Evolutionary conservation across 2,329 filamentous ascomycete species (phyloP).

Genomic region (Canariomyces notabilis): DNA sequence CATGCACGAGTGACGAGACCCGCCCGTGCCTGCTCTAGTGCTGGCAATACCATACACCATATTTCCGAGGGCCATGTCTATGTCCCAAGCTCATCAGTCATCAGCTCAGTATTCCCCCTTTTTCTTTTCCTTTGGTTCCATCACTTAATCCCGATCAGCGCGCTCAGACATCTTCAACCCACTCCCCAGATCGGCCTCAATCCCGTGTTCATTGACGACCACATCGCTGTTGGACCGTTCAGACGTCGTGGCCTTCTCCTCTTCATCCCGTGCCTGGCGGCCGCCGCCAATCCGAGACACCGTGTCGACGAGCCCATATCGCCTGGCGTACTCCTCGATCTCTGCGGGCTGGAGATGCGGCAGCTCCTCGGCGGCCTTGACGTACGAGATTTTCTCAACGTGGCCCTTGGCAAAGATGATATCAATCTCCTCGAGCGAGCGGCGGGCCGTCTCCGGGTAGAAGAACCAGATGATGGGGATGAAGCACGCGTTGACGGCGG

Average conservation of each 20-base stretch:
- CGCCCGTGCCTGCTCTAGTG: conserved; percentile 1
- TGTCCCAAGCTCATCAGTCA: not conserved
- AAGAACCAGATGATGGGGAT: conserved; percentile 48
- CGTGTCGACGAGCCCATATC: conserved; percentile 28
- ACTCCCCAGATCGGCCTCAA: conserved; percentile 10
- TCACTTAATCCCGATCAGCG: conserved; percentile 10
- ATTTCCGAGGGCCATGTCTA: not conserved
- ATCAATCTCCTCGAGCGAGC: conserved; percentile 64
- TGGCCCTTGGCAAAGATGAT: conserved; percentile 54
- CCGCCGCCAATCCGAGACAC: not conserved
- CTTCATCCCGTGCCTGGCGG: conserved; percentile 10
- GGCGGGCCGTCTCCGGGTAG: conserved; percentile 49
- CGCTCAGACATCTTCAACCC: conserved; percentile 6
- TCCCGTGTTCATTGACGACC: conserved; percentile 12
- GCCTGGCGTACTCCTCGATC: conserved; percentile 45
- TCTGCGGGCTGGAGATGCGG: conserved; percentile 48
- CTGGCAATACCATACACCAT: no score
- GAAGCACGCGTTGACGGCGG: conserved; percentile 48
- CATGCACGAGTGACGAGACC: conserved; percentile 13
- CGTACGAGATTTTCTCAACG: conserved; percentile 55
- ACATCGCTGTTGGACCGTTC: conserved; percentile 6
- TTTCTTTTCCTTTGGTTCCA: not conserved
- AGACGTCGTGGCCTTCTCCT: conserved; percentile 12
- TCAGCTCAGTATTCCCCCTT: not conserved
- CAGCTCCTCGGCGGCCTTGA: conserved; percentile 52